Evolutionary conservation across 2,329 filamentous ascomycete species (phyloP), one percentile per base, ranked within the genome.

Genomic region (Chaetomiaceae sp.): DNA sequence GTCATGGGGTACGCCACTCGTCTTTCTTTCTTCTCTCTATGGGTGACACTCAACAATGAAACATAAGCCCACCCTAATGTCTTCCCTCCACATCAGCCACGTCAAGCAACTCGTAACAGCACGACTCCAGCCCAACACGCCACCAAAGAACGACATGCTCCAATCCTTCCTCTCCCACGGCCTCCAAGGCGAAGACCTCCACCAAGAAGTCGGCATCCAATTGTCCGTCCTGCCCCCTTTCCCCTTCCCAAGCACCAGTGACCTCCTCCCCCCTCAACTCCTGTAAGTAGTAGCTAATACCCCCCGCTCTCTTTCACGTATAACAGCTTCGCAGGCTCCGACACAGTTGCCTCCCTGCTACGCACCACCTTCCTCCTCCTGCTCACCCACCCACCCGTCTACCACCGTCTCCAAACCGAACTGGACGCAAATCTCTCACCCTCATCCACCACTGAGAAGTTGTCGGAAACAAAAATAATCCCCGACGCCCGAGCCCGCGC

Each of bases 291-390:
- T n/a, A n/a, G n/a, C n/a, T n/a, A n/a, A n/a, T 3, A 33, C 30
- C 30, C 30, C 30, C 30, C 7, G 9, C 30, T 33, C 30, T n/a
- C 7, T 13, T n/a, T 33, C 25, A 30, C 16, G 23, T 30, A 30
- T 16, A 12, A 20, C 9, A 59, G 51, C 19, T 60, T 72, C 10
- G 68, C 67, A 3, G 70, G 68, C 27, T 64, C 65, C 16, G 70
- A 72, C n/a, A 70, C 70, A 7, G 62, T 63, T 2, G 63, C 69
- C 1, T 65, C 60, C 0, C 63, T 61, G 1, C 65, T 73, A 27
- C 73, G 78, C 1, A 67, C 72, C 12, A 74, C 71, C 0, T 54
- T 83, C 42, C 68, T 82, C 12, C 72, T 77, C 57, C 63, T 83
- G 44, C 69, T 76, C 5, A 76, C 71, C 0, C 74, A 72, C 31